Percentiles rank a stretch among this genome's conserved stretches.
phyloP scores from a whole-genome alignment of 177 flowering plant genomes.

The Telopea speciosissima region DNA sequence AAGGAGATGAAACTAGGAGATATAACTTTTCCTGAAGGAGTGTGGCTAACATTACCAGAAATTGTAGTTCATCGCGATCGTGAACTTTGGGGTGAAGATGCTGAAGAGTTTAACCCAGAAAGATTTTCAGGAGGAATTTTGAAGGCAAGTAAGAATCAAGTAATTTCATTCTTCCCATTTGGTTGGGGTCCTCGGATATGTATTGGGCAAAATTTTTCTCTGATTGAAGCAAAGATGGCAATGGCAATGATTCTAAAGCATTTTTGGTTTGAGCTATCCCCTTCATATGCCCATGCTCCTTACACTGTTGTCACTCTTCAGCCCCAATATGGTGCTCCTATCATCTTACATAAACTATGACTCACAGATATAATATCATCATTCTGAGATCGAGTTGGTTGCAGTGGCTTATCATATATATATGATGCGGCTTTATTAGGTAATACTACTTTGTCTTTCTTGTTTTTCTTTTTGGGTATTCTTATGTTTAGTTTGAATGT shows the following conservation, averaged over 20 bases:
- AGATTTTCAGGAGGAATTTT: slow-evolving; percentile 9
- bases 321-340: slow-evolving; percentile 14
- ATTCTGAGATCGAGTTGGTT: no score
- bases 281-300: slow-evolving; percentile 14
- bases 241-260: slow-evolving; percentile 7
- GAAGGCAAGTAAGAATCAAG: slow-evolving; percentile 10
- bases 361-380: no score
- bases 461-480: no score
- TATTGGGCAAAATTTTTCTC: slow-evolving; percentile 8
- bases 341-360: slow-evolving; percentile 8
- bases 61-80: slow-evolving; percentile 5
- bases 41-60: slow-evolving; percentile 1
- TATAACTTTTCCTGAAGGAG: slow-evolving; percentile 8
- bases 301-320: slow-evolving; percentile 9
- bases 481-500: no score
- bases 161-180: slow-evolving; percentile 10
- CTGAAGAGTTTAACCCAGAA: slow-evolving; percentile 10
- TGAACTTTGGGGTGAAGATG: slow-evolving; percentile 15
- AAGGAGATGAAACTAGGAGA: slow-evolving; percentile 11
- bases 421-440: no score
- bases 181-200: slow-evolving; percentile 13
- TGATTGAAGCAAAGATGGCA: slow-evolving; percentile 12
- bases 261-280: slow-evolving; percentile 10
- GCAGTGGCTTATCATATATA: no score
- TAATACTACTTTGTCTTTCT: no score